Evolutionary conservation across 306 rosid genomes (phyloP).

Genomic region (Medicago lupulina): DNA sequence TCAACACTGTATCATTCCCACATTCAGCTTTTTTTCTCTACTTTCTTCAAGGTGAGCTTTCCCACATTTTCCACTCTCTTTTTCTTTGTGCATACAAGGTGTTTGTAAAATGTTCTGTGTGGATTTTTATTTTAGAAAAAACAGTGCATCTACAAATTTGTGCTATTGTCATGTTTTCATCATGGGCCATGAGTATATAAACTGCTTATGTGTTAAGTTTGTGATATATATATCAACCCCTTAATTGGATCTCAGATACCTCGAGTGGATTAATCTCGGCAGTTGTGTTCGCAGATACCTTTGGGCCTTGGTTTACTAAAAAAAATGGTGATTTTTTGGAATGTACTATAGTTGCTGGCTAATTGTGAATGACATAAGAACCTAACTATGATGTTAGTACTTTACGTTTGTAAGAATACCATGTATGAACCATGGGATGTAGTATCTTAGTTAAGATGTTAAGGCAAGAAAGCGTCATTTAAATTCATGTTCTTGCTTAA

Average conservation of each 20-base stretch:
- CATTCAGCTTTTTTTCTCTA: background rate
- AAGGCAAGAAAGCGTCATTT: background rate
- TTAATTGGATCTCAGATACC: too few relatives aligned
- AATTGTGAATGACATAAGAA: background rate
- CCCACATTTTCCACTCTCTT: background rate
- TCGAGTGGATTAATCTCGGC: too few relatives aligned
- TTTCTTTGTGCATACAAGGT: background rate
- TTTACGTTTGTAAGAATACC: background rate
- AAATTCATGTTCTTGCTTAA: background rate
- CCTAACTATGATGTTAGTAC: background rate
- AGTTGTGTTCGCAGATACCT: too few relatives aligned
- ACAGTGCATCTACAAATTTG: background rate
- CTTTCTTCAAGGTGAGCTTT: background rate
- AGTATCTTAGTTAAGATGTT: background rate
- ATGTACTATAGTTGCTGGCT: background rate
- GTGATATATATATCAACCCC: background rate
- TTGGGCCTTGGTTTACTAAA: too few relatives aligned
- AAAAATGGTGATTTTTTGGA: background rate
- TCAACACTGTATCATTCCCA: too few relatives aligned
- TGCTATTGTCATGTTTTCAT: background rate
- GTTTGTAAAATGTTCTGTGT: conserved; percentile 20
- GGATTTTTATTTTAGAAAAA: background rate
- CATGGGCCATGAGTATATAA: background rate
- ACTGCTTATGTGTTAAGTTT: background rate
- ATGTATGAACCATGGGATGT: background rate